A percentile compares a stretch with the other conserved stretches of the same genome.
These are phyloP conservation scores for Silybum marianum DNA, from an alignment of 129 eudicot species.

Conservation along the genomic window DNA sequence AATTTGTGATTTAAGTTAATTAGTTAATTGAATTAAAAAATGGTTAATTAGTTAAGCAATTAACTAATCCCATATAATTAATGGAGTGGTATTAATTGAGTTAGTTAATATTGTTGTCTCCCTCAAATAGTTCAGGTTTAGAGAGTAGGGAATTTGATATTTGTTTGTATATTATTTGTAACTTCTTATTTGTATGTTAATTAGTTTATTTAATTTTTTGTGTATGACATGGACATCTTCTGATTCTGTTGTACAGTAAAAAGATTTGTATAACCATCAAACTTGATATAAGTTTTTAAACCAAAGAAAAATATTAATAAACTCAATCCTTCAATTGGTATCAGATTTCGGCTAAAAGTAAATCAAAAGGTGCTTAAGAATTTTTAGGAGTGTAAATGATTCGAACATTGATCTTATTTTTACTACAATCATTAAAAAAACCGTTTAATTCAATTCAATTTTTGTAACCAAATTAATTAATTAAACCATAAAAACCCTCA, in stretches of 20 bases:
- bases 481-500: background rate
- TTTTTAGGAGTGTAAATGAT: background rate
- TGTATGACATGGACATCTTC: background rate
- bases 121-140: background rate
- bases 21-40: no score
- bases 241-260: background rate
- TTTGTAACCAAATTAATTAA: background rate
- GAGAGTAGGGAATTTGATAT: background rate
- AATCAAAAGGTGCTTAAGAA: no score
- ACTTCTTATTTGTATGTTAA: background rate
- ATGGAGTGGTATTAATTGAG: background rate
- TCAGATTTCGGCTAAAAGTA: no score
- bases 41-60: no score
- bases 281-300: background rate
- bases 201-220: background rate
- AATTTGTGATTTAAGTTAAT: background rate
- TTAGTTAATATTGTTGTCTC: background rate
- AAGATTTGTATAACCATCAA: background rate
- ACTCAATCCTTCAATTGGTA: no score
- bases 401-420: background rate
- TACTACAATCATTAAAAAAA: background rate
- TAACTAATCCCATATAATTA: background rate
- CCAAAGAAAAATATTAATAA: background rate
- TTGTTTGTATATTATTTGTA: background rate
- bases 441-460: background rate